Evolutionary conservation across 1,284 basidiomycete species (phyloP).

Genomic region (Pseudozyma hubeiensis): DNA sequence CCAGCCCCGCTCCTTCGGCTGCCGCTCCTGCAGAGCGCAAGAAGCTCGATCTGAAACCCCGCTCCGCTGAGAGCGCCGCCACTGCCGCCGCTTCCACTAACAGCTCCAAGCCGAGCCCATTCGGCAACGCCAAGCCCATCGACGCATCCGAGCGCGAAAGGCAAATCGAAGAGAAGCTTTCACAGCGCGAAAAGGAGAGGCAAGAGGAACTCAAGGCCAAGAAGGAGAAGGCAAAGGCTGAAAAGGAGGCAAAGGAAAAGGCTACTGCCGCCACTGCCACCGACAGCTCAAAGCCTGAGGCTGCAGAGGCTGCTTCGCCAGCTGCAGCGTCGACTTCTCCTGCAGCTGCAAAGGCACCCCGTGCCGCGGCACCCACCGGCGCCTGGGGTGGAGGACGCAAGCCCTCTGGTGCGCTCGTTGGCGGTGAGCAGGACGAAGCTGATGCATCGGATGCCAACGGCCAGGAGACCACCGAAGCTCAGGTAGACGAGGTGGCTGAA

Average conservation of each 20-base stretch:
- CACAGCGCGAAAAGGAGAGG: conserved; percentile 56
- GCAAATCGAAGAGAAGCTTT: conserved; percentile 74
- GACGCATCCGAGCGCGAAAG: conserved; percentile 82
- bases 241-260: conserved; percentile 46
- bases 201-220: conserved; percentile 55
- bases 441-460: conserved; percentile 7
- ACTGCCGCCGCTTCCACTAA: conserved; percentile 81
- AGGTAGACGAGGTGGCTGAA: conserved; percentile 46
- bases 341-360: conserved; percentile 31
- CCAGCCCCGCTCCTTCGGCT: conserved; percentile 38
- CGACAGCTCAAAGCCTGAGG: conserved; percentile 12
- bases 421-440: conserved; percentile 22
- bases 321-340: conserved; percentile 22
- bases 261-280: conserved; percentile 12
- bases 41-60: conserved; percentile 66
- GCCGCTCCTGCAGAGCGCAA: conserved; percentile 60
- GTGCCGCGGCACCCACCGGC: conserved; percentile 46
- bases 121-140: conserved; percentile 90
- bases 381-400: conserved; percentile 62
- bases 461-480: conserved; percentile 18
- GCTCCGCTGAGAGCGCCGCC: conserved; percentile 70
- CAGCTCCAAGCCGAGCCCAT: conserved; percentile 74
- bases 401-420: conserved; percentile 55
- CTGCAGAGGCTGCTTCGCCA: conserved; percentile 10
- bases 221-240: conserved; percentile 57